Conservation (phyloP, 2,329 filamentous ascomycete species). For the Helotiales sp. region DNA sequence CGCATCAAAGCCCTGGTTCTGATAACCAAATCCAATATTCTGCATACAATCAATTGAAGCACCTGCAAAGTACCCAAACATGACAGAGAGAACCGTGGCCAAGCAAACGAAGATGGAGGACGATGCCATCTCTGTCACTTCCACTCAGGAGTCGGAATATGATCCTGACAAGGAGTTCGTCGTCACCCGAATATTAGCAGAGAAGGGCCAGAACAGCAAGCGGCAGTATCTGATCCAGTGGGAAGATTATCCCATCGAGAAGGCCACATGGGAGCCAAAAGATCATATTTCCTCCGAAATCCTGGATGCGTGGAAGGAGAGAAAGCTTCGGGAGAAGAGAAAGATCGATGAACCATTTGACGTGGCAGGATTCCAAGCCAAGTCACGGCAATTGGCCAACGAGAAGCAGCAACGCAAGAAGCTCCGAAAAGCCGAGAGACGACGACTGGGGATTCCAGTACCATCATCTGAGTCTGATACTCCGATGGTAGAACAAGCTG, state of each 20-base stretch:
- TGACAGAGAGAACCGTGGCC: constrained; percentile 29
- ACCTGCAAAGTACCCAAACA: neutral
- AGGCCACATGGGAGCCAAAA: constrained; percentile 55
- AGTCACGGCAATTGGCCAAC: constrained; percentile 2
- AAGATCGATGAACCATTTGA: constrained; percentile 26
- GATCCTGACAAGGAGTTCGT: constrained; percentile 22
- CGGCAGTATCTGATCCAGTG: constrained; percentile 63
- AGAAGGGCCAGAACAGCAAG: constrained; percentile 39
- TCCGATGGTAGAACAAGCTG: neutral
- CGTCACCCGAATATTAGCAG: constrained; percentile 50
- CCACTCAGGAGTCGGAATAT: constrained; percentile 37
- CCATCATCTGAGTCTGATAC: neutral
- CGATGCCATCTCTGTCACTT: constrained; percentile 56
- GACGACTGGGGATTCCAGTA: constrained; percentile 11
- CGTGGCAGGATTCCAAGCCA: constrained; percentile 19
- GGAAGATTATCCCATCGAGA: constrained; percentile 57
- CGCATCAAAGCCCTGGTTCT: neutral
- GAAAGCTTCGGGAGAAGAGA: constrained; percentile 20
- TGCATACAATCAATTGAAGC: neutral
- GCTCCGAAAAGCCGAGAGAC: constrained; percentile 25
- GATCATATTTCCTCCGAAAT: constrained; percentile 43
- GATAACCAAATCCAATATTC: neutral
- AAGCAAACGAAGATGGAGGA: constrained; percentile 24
- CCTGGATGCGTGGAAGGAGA: constrained; percentile 33
- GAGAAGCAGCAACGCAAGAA: constrained; percentile 22